Evolutionary conservation across 768 basidiomycete species (phyloP), one percentile per base, ranked within the genome.

Genomic region (Russula emetica): DNA sequence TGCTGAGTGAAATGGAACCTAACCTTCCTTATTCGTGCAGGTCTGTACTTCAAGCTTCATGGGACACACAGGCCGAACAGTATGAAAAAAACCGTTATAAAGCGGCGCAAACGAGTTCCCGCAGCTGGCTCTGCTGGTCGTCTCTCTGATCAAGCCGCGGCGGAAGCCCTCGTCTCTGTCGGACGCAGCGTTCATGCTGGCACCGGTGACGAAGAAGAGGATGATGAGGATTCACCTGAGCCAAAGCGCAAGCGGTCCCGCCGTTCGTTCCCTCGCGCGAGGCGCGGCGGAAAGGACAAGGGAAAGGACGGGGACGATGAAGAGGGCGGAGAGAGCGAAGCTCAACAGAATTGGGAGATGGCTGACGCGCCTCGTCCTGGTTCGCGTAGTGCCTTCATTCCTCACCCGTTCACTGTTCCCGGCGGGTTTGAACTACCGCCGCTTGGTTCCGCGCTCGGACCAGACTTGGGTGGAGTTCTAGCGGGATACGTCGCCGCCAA

Each of bases 31-130:
- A 38, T 45, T 64, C 66, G 62, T 67, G 58, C 71, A 98, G 96
- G 96, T 61, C 83, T 99, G 10, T 99, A 98, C 78, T 97, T 93
- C 82, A 98, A 99, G 77, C 83, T 99, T 14, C 97, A 99, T 78
- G 94, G 94, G 54, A 92, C 92, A 2, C 94, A 98, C 71, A 86
- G 97, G 42, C 97, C 97, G 44, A 95, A 94, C 68, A 92, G 94
- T 66, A 96, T 99, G 94, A 98, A 97, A 77, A 98, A 98, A 80
- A 90, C 92, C 5, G 93, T 97, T 69, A 99, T 99, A 82, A 99
- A 99, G 78, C 85, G 97, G 38, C 82, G 97, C 68, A 98, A 98
- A 77, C 88, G 97, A 69, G 95, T 99, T 47, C 94, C 97, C 40
- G 95, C 96, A 56, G 93, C 89, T 11, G 72, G 78, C 67, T 67